Conservation (phyloP, 2,329 filamentous ascomycete species). For the Microsporum ferrugineum region DNA sequence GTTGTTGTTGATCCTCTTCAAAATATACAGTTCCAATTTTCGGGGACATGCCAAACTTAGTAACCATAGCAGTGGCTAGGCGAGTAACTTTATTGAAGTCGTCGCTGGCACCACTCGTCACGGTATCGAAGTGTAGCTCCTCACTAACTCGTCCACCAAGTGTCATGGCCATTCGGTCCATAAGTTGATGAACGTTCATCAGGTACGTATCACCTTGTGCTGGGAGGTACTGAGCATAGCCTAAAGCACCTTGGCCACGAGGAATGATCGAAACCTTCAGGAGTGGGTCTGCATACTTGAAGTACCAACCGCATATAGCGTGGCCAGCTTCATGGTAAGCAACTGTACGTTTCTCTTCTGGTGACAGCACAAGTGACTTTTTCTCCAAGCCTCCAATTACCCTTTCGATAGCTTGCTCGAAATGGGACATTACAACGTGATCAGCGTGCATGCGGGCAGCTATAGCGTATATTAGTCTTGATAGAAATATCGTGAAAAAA, state of each 20-base stretch:
- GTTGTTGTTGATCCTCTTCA: constrained; percentile 65
- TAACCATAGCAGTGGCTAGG: constrained; percentile 96
- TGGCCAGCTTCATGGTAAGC: constrained; percentile 98
- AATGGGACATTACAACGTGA: constrained; percentile 76
- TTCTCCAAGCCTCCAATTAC: constrained; percentile 94
- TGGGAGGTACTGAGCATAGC: constrained; percentile 96
- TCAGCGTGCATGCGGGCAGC: constrained; percentile 74
- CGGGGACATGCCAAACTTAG: constrained; percentile 96
- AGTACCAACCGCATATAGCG: constrained; percentile 97
- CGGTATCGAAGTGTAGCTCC: constrained; percentile 91
- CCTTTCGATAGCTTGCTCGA: constrained; percentile 94
- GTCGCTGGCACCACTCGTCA: constrained; percentile 87
- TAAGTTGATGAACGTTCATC: constrained; percentile 89
- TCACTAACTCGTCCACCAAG: constrained; percentile 90
- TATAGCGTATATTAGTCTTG: constrained; percentile 29
- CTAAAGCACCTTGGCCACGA: constrained; percentile 81
- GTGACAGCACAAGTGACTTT: constrained; percentile 87
- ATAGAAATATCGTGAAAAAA: neutral
- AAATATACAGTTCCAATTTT: constrained; percentile 91
- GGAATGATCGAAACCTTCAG: constrained; percentile 98
- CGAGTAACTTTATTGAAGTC: constrained; percentile 97
- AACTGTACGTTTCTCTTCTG: constrained; percentile 88
- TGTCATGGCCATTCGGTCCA: constrained; percentile 99
- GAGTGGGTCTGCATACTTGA: constrained; percentile 89
- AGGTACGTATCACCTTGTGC: constrained; percentile 74